A percentile compares a stretch with the other conserved stretches of the same genome.
These are phyloP conservation scores for Colletotrichum tanaceti DNA, from an alignment of 2,329 filamentous ascomycete genomes.

Conservation along the genomic window DNA sequence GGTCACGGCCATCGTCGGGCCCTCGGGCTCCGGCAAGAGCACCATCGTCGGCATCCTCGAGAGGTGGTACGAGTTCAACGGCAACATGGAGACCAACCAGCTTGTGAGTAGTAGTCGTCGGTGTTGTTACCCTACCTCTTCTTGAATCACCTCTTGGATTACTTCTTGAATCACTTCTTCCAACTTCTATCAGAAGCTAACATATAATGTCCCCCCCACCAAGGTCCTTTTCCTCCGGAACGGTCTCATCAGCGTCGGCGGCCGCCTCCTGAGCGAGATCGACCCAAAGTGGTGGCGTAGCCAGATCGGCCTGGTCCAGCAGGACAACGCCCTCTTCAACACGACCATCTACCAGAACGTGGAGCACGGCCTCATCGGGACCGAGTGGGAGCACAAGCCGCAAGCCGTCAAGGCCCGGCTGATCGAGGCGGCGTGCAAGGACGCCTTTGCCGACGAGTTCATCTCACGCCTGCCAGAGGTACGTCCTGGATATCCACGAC, in stretches of 20 bases:
- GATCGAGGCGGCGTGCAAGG: constrained; percentile 60
- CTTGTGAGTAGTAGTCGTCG: constrained; percentile 19
- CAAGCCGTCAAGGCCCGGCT: constrained; percentile 55
- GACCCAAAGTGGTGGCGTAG: constrained; percentile 92
- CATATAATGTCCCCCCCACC: constrained; percentile 18
- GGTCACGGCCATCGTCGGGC: constrained; percentile 47
- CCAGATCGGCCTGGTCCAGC: constrained; percentile 90
- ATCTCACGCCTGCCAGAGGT: constrained; percentile 60
- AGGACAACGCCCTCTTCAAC: constrained; percentile 66
- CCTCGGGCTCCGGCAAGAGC: constrained; percentile 54
- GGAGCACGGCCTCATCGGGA: constrained; percentile 55
- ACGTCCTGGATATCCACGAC: neutral
- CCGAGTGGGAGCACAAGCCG: constrained; percentile 51
- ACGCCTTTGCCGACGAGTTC: constrained; percentile 65
- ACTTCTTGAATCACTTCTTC: too few relatives aligned
- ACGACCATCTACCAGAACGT: constrained; percentile 65
- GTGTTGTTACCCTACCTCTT: constrained; percentile 77
- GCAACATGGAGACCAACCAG: constrained; percentile 31
- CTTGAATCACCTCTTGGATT: too few relatives aligned
- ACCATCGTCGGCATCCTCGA: constrained; percentile 55
- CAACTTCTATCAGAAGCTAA: too few relatives aligned
- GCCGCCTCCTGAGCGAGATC: constrained; percentile 67
- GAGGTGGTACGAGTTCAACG: constrained; percentile 51
- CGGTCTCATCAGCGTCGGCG: constrained; percentile 35
- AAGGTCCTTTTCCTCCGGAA: constrained; percentile 53